Evolutionary conservation across 345 rosid genomes (phyloP), one percentile per base, ranked within the genome.

Genomic region (Lumnitzera racemosa): DNA sequence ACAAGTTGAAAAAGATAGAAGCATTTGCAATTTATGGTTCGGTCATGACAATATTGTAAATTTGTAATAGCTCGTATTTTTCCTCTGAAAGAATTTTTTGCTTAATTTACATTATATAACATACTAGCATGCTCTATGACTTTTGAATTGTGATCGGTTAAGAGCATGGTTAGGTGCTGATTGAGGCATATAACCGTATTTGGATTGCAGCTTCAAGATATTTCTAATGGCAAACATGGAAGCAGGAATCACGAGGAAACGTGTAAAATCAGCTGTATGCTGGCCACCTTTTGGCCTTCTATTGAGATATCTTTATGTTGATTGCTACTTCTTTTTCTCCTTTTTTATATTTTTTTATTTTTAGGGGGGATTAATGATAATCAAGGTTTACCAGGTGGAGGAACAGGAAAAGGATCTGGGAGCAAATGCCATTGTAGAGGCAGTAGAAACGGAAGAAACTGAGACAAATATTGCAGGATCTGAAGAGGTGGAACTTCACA

Each of bases 401-500:
- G 88, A 76, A 66, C 72, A 62, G 55, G 83, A 77, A 56, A 68
- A 50, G 55, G 73, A 72, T 46, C 49, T n/a, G 2, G 71, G 59
- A 51, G 77, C 81, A 50, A 80, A 53, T 67, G 67, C 60, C 9
- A 49, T 62, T 36, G 3, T 62, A 27, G 83, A 78, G 67, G 67
- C 62, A 46, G 63, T 27, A 49, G 90, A 77, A 64, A 84, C 69
- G 29, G 87, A 84, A 68, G 87, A 80, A 73, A 59, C 71, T 13
- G 88, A 88, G 72, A 49, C 78, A 3, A 71, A 67, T 49, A 47
- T 72, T 48, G 70, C 60, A 48, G 92, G 77, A 46, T 94, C 96
- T 61, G 97, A 86, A 62, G 99, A 90, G 74, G 80, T 88, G 82
- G 90, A 90, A 55, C 80, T 72, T 52, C 76, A 64, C 60, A 80